Conservation (phyloP, 1,284 basidiomycete genomes). For the Anthracocystis setariae region DNA sequence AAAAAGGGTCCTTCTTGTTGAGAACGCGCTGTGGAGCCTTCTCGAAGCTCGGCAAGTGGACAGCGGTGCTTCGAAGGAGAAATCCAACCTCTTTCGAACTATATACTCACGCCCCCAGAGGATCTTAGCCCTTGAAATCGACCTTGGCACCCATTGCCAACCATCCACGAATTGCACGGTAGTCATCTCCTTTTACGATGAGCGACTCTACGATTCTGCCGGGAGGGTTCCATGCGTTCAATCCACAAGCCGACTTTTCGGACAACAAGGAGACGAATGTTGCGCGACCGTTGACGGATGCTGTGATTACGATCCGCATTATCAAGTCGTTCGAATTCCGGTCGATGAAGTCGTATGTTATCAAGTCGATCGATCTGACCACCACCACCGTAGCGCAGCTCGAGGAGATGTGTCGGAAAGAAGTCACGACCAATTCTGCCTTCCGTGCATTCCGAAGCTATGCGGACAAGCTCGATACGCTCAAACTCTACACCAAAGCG, state of each 20-base stretch:
- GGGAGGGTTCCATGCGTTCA: conserved; percentile 50
- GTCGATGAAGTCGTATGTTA: conserved; percentile 86
- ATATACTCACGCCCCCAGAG: no score
- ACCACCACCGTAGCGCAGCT: conserved; percentile 79
- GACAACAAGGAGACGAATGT: conserved; percentile 76
- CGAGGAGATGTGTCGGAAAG: conserved; percentile 76
- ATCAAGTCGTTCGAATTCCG: conserved; percentile 95
- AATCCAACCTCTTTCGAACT: no score
- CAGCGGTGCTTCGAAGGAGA: no score
- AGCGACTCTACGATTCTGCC: conserved; percentile 23
- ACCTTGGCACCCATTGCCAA: no score
- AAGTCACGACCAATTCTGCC: conserved; percentile 46
- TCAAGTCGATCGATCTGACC: conserved; percentile 83
- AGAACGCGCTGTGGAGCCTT: conserved; percentile 12
- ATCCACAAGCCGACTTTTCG: conserved; percentile 62
- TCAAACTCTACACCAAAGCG: conserved; percentile 93
- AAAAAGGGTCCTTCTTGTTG: conserved; percentile 1
- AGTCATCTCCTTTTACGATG: conserved; percentile 3
- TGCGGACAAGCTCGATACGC: conserved; percentile 73
- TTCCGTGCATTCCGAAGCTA: conserved; percentile 58
- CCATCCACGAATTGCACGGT: no score
- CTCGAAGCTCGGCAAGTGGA: conserved; percentile 9
- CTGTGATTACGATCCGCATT: conserved; percentile 86
- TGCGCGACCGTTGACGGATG: conserved; percentile 76
- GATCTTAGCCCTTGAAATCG: no score